Evolutionary conservation across 768 basidiomycete species (phyloP), one percentile per base, ranked within the genome.

Genomic region (Mycena maculata): DNA sequence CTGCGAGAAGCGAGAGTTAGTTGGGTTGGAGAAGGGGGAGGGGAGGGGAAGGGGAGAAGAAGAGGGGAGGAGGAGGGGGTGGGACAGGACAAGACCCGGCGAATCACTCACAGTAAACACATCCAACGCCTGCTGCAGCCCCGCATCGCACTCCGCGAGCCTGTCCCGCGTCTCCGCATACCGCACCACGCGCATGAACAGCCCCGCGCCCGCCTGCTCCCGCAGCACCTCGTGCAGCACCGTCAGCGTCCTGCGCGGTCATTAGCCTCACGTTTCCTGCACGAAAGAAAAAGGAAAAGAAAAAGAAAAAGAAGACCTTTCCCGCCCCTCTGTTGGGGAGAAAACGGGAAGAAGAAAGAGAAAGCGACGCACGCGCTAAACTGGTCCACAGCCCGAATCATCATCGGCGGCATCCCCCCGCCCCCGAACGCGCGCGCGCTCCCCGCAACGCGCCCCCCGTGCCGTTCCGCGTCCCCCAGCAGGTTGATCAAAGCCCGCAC

Each of bases 101-200:
- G n/a, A n/a, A n/a, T n/a, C n/a, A 60, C 63, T 67, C 28, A 80
- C 83, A 0, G 71, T 84, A 30, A 60, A 63, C 0, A 79, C 80
- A 65, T 62, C 62, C 23, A 64, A 10, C 44, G 67, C 67, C 38
- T 60, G 57, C 62, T 56, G 42, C 9, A 68, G 61, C 39, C n/a
- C 61, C 15, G n/a, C 49, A 3, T n/a, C 22, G 41, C 62, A 63
- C 20, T 63, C 13, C 27, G 31, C 13, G 8, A 64, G 49, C 41
- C 27, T n/a, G 6, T 25, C 58, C 22, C 31, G 56, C 28, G 50
- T 64, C 57, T 68, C 67, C 1, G 42, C 22, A 50, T 60, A 57
- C 9, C 58, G 49, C 20, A 68, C 22, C 30, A 68, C 60, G 45
- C 67, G 61, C 25, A 50, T 27, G 42, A 64, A 60, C 2, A 63